Percentiles rank a stretch among this genome's conserved stretches.
Evolutionary conservation across 2,329 filamentous ascomycete genomes (phyloP).

Genomic region (Monosporascus cannonballus): DNA sequence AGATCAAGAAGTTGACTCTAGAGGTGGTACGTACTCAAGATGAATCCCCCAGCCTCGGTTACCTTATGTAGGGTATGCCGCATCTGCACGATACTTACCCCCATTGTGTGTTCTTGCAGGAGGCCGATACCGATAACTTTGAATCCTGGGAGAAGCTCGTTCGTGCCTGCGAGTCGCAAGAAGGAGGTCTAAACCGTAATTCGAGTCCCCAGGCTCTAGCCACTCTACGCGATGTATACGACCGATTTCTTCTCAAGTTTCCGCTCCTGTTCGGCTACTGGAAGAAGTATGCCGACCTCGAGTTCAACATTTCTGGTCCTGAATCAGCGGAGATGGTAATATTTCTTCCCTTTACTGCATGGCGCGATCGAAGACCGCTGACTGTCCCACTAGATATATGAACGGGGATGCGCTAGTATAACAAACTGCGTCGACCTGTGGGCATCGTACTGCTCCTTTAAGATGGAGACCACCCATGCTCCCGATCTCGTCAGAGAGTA

Average conservation of each 20-base stretch:
- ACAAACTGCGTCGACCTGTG: slow-evolving; percentile 92
- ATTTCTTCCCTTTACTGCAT: background rate
- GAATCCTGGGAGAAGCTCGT: slow-evolving; percentile 93
- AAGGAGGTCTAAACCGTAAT: slow-evolving; percentile 92
- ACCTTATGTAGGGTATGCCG: background rate
- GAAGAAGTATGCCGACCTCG: slow-evolving; percentile 98
- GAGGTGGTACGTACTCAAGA: slow-evolving; percentile 60
- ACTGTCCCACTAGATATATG: slow-evolving; percentile 64
- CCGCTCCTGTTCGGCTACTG: slow-evolving; percentile 96
- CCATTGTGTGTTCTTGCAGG: slow-evolving; percentile 30
- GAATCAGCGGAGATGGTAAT: slow-evolving; percentile 92
- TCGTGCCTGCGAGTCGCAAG: slow-evolving; percentile 72
- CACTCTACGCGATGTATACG: slow-evolving; percentile 79
- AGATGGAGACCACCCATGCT: slow-evolving; percentile 94
- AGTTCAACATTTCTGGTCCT: slow-evolving; percentile 94
- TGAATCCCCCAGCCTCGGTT: background rate
- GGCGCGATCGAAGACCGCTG: slow-evolving; percentile 11
- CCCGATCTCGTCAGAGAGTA: slow-evolving; percentile 98
- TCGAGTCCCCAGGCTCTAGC: slow-evolving; percentile 91
- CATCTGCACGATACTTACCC: slow-evolving; percentile 6
- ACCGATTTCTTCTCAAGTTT: slow-evolving; percentile 89
- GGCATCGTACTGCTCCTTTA: slow-evolving; percentile 97
- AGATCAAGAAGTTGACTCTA: slow-evolving; percentile 70
- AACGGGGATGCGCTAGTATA: slow-evolving; percentile 89
- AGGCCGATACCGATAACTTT: slow-evolving; percentile 78